phyloP scores from a whole-genome alignment of 208 protist species.

The Angomonas deanei region DNA sequence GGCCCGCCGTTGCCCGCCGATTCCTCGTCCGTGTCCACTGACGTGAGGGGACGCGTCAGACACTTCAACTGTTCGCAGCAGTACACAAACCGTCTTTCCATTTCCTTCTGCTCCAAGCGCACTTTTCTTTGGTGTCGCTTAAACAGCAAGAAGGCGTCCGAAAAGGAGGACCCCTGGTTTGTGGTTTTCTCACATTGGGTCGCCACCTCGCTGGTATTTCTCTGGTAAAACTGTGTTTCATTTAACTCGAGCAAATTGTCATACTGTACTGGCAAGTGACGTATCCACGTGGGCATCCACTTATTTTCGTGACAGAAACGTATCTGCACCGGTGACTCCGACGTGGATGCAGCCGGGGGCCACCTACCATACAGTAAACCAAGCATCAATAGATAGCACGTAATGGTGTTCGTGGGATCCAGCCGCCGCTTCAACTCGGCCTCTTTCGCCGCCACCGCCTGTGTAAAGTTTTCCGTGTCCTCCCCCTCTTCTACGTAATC shows the following conservation, averaged over 20 bases:
- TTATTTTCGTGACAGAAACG: constrained; percentile 41
- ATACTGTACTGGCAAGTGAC: constrained; percentile 52
- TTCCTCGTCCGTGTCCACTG: not conserved
- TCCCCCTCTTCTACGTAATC: constrained; percentile 1
- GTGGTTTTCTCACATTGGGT: not conserved
- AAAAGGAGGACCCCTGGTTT: not conserved
- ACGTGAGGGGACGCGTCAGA: constrained; percentile 10
- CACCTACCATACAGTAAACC: constrained; percentile 43
- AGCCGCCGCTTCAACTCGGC: constrained; percentile 27
- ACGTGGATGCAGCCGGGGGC: not conserved
- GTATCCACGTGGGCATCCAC: constrained; percentile 75
- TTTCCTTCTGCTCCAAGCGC: constrained; percentile 28
- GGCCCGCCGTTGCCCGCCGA: not conserved
- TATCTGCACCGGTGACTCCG: constrained; percentile 7
- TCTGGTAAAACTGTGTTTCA: not conserved
- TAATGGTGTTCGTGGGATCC: constrained; percentile 60
- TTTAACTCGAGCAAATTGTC: constrained; percentile 82
- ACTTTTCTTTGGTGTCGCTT: constrained; percentile 36
- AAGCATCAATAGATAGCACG: constrained; percentile 62
- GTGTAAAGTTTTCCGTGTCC: not conserved
- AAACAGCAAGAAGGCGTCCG: constrained; percentile 22
- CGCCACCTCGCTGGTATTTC: not conserved
- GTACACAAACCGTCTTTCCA: constrained; percentile 28
- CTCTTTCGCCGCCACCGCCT: constrained; percentile 20
- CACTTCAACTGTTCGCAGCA: constrained; percentile 31